Percentiles rank a stretch among this genome's conserved stretches.
These are phyloP conservation scores for Sporothrix pseudoabietina DNA, from an alignment of 2,329 filamentous ascomycete species.

Conservation along the genomic window DNA sequence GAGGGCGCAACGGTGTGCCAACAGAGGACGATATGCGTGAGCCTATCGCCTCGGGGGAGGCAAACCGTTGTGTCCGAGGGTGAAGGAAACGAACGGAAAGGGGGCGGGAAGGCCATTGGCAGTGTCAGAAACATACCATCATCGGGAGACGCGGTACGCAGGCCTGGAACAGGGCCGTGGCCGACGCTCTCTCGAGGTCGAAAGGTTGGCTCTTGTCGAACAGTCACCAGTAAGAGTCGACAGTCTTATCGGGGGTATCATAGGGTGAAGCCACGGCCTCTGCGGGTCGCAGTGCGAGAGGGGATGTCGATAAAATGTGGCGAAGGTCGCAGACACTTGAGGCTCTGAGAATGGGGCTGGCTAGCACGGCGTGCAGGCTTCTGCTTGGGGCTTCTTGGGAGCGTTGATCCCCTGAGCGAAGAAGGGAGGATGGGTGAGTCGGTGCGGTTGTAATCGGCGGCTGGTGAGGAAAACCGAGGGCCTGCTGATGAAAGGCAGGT, in stretches of 20 bases:
- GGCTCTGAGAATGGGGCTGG: neutral
- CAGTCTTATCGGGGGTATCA: slow-evolving; percentile 3
- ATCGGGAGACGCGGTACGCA: slow-evolving; percentile 33
- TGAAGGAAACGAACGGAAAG: neutral
- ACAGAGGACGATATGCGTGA: neutral
- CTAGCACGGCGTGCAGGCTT: neutral
- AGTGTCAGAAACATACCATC: slow-evolving; percentile 33
- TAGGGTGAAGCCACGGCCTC: slow-evolving; percentile 9
- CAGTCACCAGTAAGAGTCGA: neutral
- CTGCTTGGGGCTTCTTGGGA: neutral
- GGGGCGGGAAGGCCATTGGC: no score
- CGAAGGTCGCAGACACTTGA: neutral
- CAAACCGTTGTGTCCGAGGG: neutral
- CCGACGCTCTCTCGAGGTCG: slow-evolving; percentile 30
- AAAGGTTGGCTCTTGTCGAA: neutral
- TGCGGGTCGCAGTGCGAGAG: neutral
- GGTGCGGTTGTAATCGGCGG: neutral
- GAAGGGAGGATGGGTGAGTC: neutral
- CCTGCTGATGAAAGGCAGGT: neutral
- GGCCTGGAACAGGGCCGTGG: slow-evolving; percentile 32
- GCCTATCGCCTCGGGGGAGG: no score
- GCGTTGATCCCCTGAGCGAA: neutral
- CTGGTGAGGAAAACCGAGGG: neutral
- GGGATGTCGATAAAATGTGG: neutral
- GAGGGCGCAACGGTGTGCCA: neutral